phyloP scores from a whole-genome alignment of 2,329 filamentous ascomycete genomes.

The Clarireedia paspali region DNA sequence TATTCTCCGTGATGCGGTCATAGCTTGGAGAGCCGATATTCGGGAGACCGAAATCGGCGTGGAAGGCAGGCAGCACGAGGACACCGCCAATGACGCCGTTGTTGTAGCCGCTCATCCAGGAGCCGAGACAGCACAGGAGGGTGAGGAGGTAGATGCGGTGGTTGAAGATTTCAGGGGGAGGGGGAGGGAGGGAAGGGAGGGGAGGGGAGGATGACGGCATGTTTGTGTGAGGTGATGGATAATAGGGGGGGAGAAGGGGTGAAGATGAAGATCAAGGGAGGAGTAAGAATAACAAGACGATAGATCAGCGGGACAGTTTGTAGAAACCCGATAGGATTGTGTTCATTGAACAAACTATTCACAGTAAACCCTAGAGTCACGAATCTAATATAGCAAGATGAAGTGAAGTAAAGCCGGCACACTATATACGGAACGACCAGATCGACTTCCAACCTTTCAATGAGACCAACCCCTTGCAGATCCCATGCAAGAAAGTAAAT shows the following conservation, averaged over 20 bases:
- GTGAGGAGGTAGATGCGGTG: slow-evolving; percentile 18
- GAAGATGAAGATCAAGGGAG: background rate
- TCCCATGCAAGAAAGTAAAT: background rate
- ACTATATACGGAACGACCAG: background rate
- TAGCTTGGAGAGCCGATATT: slow-evolving; percentile 13
- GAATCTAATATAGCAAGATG: background rate
- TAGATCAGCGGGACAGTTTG: background rate
- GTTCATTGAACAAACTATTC: background rate
- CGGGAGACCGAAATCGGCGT: slow-evolving; percentile 19
- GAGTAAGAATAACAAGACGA: background rate
- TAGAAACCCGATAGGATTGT: background rate
- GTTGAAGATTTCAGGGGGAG: slow-evolving; percentile 20
- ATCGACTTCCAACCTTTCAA: background rate
- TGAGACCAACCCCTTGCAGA: background rate
- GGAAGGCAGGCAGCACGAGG: slow-evolving; percentile 20
- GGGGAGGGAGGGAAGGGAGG: slow-evolving; percentile 16
- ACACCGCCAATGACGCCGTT: slow-evolving; percentile 21
- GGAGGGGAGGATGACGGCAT: slow-evolving; percentile 13
- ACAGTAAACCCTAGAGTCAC: no score
- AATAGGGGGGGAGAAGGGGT: background rate
- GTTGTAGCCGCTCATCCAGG: slow-evolving; percentile 23
- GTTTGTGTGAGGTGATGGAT: background rate
- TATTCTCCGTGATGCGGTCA: slow-evolving; percentile 19
- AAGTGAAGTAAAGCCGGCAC: background rate
- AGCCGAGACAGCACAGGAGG: slow-evolving; percentile 16